Base-by-base conservation (phyloP, 345 rosid species). In the Linum trigynum region DNA sequence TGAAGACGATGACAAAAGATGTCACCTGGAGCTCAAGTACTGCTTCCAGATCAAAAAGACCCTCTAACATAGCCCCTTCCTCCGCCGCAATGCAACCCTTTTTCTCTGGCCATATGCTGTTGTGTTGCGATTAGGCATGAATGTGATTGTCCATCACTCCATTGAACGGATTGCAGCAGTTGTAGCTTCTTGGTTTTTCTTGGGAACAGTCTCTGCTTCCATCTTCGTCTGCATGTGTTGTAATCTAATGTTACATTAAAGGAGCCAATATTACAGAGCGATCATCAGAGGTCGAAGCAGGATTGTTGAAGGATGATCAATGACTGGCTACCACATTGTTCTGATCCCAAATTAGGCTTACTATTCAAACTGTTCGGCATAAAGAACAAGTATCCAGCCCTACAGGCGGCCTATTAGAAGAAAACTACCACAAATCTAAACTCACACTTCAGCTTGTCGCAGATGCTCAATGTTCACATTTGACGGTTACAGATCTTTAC, bases 21-120 rank as follows among this genome's bases (percentile, higher is more conserved):
- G 83, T 67, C 82, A 83, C 67, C 71, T 83, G 82, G 82, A 83
- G 35, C 81, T 83, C 59, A 71, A 79, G 32, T 81, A 83, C 62
- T 77, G 75, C 23, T 83, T 83, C 1, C 79, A 83, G 65, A 83
- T 83, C 61, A 80, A 76, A 64, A 80, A 67, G 77, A 61, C 72
- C 55, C 51, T 64, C 61, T 72, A 71, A 68, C 66, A 59, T 7
- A 15, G 32, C 32, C 32, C 32, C 32, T 23, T 23, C 32, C 32
- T 0, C 32, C 32, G 32, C 32, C 32, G 1, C 32, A 23, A 23
- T 23, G 32, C 0, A 23, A 23, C 32, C 32, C 32, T 23, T 23
- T 23, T 23, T 23, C 32, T 23, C 32, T 23, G 32, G 32, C 32
- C 32, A 23, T 23, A 23, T 23, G 32, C 32, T 23, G 32, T 23